Evolutionary conservation across 2,329 filamentous ascomycete species (phyloP).

Genomic region (Colletotrichum lupini): DNA sequence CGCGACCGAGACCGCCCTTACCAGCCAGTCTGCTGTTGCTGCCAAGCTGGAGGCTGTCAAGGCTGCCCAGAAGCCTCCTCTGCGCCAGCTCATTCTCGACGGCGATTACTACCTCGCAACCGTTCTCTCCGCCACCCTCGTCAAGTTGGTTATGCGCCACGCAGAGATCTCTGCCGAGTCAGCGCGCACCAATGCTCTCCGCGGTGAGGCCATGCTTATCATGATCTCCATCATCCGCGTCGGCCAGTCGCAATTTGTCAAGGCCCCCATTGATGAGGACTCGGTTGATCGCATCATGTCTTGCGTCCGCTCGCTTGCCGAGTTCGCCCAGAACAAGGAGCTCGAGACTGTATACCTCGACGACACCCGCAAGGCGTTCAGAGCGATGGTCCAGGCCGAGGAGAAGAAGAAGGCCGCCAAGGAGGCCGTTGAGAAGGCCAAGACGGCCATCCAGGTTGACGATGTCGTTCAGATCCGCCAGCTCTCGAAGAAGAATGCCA

Average conservation of each 20-base stretch:
- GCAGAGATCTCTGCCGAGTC: constrained; percentile 89
- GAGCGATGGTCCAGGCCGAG: constrained; percentile 95
- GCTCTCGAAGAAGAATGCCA: constrained; percentile 88
- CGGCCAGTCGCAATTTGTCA: constrained; percentile 98
- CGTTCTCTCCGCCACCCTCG: constrained; percentile 94
- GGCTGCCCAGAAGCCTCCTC: constrained; percentile 93
- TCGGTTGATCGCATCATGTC: constrained; percentile 99
- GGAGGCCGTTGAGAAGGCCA: constrained; percentile 91
- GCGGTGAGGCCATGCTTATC: constrained; percentile 98
- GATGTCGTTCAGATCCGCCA: constrained; percentile 95
- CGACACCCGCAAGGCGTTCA: constrained; percentile 95
- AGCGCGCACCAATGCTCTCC: constrained; percentile 90
- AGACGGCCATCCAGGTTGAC: constrained; percentile 94
- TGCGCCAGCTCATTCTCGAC: constrained; percentile 94
- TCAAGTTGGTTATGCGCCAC: constrained; percentile 97
- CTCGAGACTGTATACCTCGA: constrained; percentile 93
- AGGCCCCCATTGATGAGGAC: constrained; percentile 96
- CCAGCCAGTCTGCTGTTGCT: constrained; percentile 88
- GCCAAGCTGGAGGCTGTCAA: constrained; percentile 97
- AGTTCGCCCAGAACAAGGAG: constrained; percentile 90
- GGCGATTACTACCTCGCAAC: constrained; percentile 97
- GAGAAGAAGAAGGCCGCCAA: constrained; percentile 98
- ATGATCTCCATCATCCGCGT: constrained; percentile 99
- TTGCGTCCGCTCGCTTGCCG: constrained; percentile 90
- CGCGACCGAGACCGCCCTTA: constrained; percentile 94